Percentiles rank a stretch among this genome's conserved stretches.
These are phyloP conservation scores for Yarrowia deformans DNA, from an alignment of 805 yeast species.

Conservation along the genomic window DNA sequence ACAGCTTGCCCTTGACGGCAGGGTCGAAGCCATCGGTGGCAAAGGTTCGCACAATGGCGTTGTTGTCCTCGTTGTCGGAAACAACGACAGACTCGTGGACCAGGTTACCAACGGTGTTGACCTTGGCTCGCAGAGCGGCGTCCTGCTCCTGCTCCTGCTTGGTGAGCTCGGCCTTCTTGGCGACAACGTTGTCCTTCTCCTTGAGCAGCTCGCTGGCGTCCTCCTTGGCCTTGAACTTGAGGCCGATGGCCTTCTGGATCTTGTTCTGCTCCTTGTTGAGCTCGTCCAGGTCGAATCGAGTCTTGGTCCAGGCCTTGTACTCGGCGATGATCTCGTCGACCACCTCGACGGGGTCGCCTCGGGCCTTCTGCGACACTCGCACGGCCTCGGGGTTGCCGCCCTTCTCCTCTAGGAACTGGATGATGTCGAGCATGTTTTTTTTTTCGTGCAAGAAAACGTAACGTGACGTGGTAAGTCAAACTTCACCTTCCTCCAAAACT, in stretches of 20 bases:
- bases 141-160: constrained; percentile 83
- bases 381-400: constrained; percentile 95
- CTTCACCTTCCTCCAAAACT: background rate
- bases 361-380: constrained; percentile 86
- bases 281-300: constrained; percentile 89
- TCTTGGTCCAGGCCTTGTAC: constrained; percentile 91
- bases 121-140: constrained; percentile 73
- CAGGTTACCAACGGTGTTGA: constrained; percentile 89
- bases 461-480: constrained; percentile 30
- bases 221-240: constrained; percentile 91
- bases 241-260: constrained; percentile 91
- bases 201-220: constrained; percentile 85
- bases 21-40: constrained; percentile 75
- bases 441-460: too few relatives aligned
- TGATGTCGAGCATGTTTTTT: constrained; percentile 83
- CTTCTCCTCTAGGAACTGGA: constrained; percentile 90
- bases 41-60: constrained; percentile 88
- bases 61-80: constrained; percentile 88
- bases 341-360: constrained; percentile 92
- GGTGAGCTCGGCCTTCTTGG: constrained; percentile 70
- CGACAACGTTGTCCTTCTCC: constrained; percentile 77
- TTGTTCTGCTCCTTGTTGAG: constrained; percentile 86
- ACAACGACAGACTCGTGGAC: constrained; percentile 92
- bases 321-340: constrained; percentile 94
- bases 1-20: constrained; percentile 80